A percentile compares a stretch with the other conserved stretches of the same genome.
Conservation (phyloP, 2,329 filamentous ascomycete species). For the Fusarium goolgardi region DNA sequence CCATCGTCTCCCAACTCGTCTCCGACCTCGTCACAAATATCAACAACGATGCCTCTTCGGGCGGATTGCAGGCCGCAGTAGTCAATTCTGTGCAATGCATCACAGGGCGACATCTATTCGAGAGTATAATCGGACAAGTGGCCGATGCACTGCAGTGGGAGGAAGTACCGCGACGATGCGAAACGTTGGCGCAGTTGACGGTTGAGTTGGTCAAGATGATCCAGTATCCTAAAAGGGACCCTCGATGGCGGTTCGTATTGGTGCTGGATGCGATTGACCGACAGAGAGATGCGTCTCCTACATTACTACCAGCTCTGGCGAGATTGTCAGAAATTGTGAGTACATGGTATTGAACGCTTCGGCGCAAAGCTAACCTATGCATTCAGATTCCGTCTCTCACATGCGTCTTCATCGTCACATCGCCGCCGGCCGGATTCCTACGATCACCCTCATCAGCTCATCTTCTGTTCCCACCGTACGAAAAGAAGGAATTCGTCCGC, state of each 20-base stretch:
- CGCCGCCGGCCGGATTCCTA: constrained; percentile 75
- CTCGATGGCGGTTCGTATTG: constrained; percentile 74
- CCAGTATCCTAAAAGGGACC: constrained; percentile 54
- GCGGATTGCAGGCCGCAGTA: constrained; percentile 66
- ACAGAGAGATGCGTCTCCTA: constrained; percentile 82
- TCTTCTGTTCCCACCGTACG: constrained; percentile 86
- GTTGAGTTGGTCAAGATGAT: constrained; percentile 78
- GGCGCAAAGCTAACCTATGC: constrained; percentile 2
- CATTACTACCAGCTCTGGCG: constrained; percentile 82
- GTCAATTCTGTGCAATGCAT: constrained; percentile 81
- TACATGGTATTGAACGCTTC: constrained; percentile 24
- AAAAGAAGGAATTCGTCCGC: constrained; percentile 79
- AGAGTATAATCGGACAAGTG: constrained; percentile 73
- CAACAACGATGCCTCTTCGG: constrained; percentile 25
- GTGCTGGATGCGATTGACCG: constrained; percentile 90
- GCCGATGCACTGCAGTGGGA: constrained; percentile 62
- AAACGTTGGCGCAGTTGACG: constrained; percentile 80
- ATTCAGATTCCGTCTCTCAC: constrained; percentile 80
- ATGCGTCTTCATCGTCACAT: constrained; percentile 80
- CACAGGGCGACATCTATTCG: constrained; percentile 80
- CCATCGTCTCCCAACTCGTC: constrained; percentile 68
- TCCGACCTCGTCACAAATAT: constrained; percentile 39
- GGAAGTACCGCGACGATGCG: constrained; percentile 72
- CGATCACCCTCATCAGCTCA: constrained; percentile 78
- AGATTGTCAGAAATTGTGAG: constrained; percentile 83